These are phyloP conservation scores for Pisolithus thermaeus DNA, from an alignment of 1,284 basidiomycete genomes.

Conservation along the genomic window DNA sequence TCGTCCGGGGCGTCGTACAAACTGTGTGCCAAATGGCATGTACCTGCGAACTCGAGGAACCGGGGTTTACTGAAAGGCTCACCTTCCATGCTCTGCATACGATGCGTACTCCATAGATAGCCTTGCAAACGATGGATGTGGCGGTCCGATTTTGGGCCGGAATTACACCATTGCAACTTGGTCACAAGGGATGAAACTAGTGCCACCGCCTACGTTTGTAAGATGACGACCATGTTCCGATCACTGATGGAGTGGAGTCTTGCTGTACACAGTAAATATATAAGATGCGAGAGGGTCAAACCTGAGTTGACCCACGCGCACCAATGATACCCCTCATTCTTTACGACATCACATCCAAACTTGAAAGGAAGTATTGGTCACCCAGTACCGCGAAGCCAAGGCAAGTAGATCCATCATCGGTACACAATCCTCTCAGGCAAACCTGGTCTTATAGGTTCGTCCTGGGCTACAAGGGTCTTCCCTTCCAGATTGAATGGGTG, in stretches of 20 bases:
- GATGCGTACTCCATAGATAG: too few species aligned
- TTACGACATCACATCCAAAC: slow-evolving; percentile 25
- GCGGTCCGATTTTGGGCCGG: slow-evolving; percentile 32
- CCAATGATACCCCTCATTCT: slow-evolving; percentile 20
- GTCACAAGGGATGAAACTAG: slow-evolving; percentile 8
- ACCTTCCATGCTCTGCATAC: too few species aligned
- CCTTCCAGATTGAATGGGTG: slow-evolving; percentile 25
- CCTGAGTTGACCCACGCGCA: not conserved
- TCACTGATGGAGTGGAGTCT: too few species aligned
- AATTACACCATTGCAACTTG: slow-evolving; percentile 45
- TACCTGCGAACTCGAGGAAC: slow-evolving; percentile 44
- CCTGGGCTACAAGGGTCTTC: slow-evolving; percentile 27
- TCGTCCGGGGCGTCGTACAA: too few species aligned
- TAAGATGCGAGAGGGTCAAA: too few species aligned
- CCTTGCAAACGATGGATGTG: slow-evolving; percentile 5
- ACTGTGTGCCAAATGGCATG: too few species aligned
- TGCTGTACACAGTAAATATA: too few species aligned
- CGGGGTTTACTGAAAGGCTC: slow-evolving; percentile 35
- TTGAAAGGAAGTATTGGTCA: slow-evolving; percentile 15
- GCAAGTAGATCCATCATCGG: slow-evolving; percentile 4
- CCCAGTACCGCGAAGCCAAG: slow-evolving; percentile 23
- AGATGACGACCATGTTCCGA: too few species aligned
- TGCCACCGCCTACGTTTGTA: too few species aligned
- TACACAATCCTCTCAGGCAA: too few species aligned
- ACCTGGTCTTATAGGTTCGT: slow-evolving; percentile 13